Conservation (phyloP, 2,329 filamentous ascomycete genomes). For the Magnaporthiopsis incrustans region DNA sequence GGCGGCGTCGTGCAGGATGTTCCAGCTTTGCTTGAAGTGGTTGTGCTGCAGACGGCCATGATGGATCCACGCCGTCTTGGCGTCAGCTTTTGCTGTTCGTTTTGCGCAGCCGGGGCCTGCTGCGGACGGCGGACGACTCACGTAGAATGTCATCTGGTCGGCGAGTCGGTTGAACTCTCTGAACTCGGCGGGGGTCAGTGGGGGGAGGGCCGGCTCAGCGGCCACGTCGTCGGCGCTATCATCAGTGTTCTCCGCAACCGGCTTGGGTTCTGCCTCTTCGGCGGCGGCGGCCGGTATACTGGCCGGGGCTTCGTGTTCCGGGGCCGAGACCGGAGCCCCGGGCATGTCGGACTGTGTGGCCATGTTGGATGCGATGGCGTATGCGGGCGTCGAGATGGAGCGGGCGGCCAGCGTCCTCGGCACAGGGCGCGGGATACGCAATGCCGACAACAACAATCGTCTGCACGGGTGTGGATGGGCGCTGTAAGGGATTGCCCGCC, state of each 20-base stretch:
- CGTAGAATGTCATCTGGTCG: constrained; percentile 67
- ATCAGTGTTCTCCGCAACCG: background rate
- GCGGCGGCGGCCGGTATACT: no score
- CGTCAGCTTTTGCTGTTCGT: background rate
- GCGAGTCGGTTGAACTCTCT: constrained; percentile 63
- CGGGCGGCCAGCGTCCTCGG: no score
- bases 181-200: constrained; percentile 60
- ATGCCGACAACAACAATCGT: background rate
- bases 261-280: background rate
- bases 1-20: constrained; percentile 59
- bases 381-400: background rate
- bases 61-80: background rate
- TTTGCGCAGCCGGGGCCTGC: no score
- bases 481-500: background rate
- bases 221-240: background rate
- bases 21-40: constrained; percentile 70
- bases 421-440: background rate
- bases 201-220: constrained; percentile 35
- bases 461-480: background rate
- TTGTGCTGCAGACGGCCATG: constrained; percentile 48
- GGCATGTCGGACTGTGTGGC: background rate
- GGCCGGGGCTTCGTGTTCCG: background rate
- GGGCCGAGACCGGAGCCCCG: background rate
- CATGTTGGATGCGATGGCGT: background rate
- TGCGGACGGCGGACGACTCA: constrained; percentile 28